Percentiles rank a stretch among this genome's conserved stretches.
Conservation (phyloP, 441 rosid genomes). For the Brassica hybrid region DNA sequence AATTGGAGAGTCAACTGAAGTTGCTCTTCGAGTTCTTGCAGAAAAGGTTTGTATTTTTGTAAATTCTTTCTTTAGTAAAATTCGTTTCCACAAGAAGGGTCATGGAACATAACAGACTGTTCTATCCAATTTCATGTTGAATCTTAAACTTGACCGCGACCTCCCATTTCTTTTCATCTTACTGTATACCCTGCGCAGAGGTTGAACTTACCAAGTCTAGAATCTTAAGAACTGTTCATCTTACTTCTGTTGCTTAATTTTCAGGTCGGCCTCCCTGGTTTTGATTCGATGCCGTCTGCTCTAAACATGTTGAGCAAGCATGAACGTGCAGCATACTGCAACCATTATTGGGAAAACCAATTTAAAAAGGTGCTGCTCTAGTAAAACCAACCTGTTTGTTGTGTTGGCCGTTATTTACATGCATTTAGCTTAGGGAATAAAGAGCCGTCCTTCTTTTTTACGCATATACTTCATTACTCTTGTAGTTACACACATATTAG, state of each 20-base stretch:
- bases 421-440: conserved; percentile 13
- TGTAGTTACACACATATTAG: background rate
- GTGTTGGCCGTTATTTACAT: background rate
- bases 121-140: conserved; percentile 9
- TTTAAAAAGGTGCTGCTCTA: conserved; percentile 78
- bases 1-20: conserved; percentile 99
- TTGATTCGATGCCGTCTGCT: conserved; percentile 97
- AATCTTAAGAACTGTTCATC: conserved; percentile 25
- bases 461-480: background rate
- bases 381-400: conserved; percentile 23
- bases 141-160: background rate
- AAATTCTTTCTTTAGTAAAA: conserved; percentile 13
- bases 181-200: conserved; percentile 6
- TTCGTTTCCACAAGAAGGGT: conserved; percentile 12
- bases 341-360: conserved; percentile 95
- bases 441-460: background rate
- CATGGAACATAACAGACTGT: conserved; percentile 9
- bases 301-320: conserved; percentile 91
- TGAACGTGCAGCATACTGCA: conserved; percentile 97
- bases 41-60: conserved; percentile 76
- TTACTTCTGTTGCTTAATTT: conserved; percentile 44
- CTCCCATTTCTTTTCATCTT: conserved; percentile 19
- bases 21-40: conserved; percentile 91
- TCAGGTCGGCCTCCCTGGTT: conserved; percentile 99
- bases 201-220: conserved; percentile 18